Base-by-base conservation (phyloP, 108 stramenopile genomes). In the Conticribra guillardii region DNA sequence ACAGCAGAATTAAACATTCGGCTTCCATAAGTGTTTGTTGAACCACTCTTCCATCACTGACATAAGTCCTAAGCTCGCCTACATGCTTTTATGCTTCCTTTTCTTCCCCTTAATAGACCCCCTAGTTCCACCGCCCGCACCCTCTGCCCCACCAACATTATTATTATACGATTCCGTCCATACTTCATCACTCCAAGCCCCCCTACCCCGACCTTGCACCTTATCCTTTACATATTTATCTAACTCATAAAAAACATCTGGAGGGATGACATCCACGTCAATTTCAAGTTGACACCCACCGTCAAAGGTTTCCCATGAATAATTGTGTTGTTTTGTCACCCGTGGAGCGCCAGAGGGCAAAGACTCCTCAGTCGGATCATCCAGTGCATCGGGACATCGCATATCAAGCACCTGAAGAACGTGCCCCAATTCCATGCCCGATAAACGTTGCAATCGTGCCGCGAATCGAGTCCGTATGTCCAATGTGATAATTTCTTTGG, bases 401-500 rank as follows among this genome's bases (percentile, higher is more conserved):
- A 80, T 61, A 70, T 98, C 96, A 47, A 97, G 76, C 17, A 74
- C 85, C 22, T 85, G 74, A 1, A 98, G 69, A 32, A 97, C 88
- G 45, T 87, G 80, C 15, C 91, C 96, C 21, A 97, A 71, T 64
- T 97, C 94, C 65, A 89, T 81, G 15, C 95, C 96, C 45, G 81
- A 75, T 45, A 97, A 78, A 54, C 88, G 74, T 54, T 91, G 92
- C 33, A 99, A 67, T 52, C 92, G 89, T 3, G 87, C 53, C 8
- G 87, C 88, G 64, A 99, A 95, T 54, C 75, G 53, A 11, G 89
- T 82, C 32, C 88, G 84, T 29, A 91, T 90, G 62, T 98, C 97
- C 59, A 91, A 64, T 3, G 89, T 73, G 54, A 72, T 60, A 56
- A 60, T 68, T 22, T 48, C 48, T 31, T 69, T 53, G 60, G 31